Conservation (phyloP, 2,329 filamentous ascomycete genomes). For the Colletotrichum tropicale region DNA sequence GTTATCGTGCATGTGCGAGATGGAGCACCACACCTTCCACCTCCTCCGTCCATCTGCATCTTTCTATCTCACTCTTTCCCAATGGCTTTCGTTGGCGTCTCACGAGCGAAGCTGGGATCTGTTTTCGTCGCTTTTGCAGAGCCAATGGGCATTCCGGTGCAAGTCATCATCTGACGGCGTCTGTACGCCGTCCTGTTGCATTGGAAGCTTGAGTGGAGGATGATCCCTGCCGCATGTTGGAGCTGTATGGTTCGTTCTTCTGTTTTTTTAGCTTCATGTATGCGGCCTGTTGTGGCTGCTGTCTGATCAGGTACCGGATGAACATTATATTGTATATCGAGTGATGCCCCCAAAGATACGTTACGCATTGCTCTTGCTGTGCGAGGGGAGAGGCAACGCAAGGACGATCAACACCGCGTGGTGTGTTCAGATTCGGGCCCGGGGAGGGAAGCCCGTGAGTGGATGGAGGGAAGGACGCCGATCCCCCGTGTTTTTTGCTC, state of each 20-base stretch:
- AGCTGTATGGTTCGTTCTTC: neutral
- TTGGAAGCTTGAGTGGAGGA: neutral
- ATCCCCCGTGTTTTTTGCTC: neutral
- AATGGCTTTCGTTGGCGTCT: neutral
- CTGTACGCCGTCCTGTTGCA: neutral
- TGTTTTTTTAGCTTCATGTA: neutral
- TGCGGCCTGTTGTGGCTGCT: neutral
- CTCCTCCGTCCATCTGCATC: neutral
- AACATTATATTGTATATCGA: neutral
- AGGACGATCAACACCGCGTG: neutral
- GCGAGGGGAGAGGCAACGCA: neutral
- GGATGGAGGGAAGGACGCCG: neutral
- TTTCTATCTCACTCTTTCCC: neutral
- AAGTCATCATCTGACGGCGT: neutral
- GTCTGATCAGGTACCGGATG: neutral
- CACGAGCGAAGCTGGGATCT: neutral
- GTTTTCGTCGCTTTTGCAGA: conserved; percentile 1
- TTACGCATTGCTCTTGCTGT: neutral
- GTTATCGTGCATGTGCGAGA: neutral
- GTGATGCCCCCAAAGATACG: neutral
- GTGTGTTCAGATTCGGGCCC: neutral
- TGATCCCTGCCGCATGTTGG: neutral
- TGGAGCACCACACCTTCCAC: neutral
- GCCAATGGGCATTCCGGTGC: neutral
- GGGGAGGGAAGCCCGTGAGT: neutral